Evolutionary conservation across 192 early-diverging fungal genomes (phyloP).

Genomic region (Backusella morwellensis): DNA sequence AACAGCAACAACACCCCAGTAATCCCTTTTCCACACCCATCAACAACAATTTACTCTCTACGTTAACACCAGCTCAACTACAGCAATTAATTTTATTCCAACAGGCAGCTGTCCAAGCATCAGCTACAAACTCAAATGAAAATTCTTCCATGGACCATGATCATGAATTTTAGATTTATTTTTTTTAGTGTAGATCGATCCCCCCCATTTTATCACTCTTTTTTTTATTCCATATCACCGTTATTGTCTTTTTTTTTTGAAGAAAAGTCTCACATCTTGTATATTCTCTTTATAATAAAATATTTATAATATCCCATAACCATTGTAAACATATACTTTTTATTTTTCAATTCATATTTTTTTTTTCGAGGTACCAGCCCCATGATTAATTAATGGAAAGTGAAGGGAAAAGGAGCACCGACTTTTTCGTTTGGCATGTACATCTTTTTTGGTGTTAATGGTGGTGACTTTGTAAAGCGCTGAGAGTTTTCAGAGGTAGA

Average conservation of each 20-base stretch:
- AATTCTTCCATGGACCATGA: neutral
- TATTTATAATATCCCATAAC: neutral
- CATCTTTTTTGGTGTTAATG: neutral
- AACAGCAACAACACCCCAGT: neutral
- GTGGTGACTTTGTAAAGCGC: neutral
- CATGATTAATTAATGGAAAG: neutral
- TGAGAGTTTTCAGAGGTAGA: neutral
- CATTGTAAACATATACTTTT: neutral
- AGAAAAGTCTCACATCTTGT: neutral
- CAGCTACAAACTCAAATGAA: neutral
- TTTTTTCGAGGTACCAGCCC: neutral
- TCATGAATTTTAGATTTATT: conserved; percentile 1
- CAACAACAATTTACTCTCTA: neutral
- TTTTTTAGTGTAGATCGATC: neutral
- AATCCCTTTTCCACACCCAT: neutral
- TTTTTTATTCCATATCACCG: neutral
- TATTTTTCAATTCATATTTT: neutral
- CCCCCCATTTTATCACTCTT: neutral
- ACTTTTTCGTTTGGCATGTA: neutral
- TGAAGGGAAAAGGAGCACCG: neutral
- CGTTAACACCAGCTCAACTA: neutral
- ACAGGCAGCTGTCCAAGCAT: neutral
- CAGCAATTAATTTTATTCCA: conserved; percentile 8
- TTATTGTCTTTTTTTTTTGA: neutral
- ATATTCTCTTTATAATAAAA: neutral